A percentile compares a stretch with the other conserved stretches of the same genome.
Evolutionary conservation across 2,329 filamentous ascomycete genomes (phyloP).

Genomic region (Orbilia oligospora): DNA sequence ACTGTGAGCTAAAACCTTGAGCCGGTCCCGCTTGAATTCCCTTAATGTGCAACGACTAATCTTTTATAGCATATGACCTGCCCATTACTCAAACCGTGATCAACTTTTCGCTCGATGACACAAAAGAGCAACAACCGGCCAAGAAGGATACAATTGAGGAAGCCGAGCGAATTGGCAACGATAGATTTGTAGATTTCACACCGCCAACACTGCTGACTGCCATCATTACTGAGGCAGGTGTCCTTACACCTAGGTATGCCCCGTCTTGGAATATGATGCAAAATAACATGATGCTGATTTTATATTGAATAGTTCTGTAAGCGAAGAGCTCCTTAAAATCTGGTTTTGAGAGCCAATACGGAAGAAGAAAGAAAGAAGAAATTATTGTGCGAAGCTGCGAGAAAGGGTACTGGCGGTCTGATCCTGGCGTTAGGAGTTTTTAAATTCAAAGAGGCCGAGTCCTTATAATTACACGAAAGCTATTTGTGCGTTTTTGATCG

Average conservation of each 20-base stretch:
- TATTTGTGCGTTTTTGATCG: conserved; percentile 7
- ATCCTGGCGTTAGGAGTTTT: conserved; percentile 32
- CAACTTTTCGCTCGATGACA: conserved; percentile 76
- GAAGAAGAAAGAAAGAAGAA: too few relatives aligned
- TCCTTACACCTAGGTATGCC: conserved; percentile 73
- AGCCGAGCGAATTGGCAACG: conserved; percentile 64
- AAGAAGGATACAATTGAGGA: conserved; percentile 62
- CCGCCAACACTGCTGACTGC: conserved; percentile 79
- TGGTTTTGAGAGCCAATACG: conserved; percentile 38
- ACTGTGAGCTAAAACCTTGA: conserved; percentile 70
- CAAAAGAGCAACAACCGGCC: conserved; percentile 68
- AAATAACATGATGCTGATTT: background rate
- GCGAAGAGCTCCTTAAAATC: conserved; percentile 54
- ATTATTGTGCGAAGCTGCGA: background rate
- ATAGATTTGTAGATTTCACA: conserved; percentile 78
- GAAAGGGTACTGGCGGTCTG: background rate
- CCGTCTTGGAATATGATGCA: background rate
- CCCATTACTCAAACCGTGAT: conserved; percentile 84
- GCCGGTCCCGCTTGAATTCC: background rate
- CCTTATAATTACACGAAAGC: conserved; percentile 14
- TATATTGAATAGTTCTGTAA: conserved; percentile 36
- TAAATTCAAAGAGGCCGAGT: conserved; percentile 11
- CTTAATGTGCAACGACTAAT: background rate
- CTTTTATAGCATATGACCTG: conserved; percentile 74
- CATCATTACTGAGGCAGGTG: conserved; percentile 82